Evolutionary conservation across 2,329 filamentous ascomycete genomes (phyloP), one percentile per base, ranked within the genome.

Genomic region (Penicillium sp.): DNA sequence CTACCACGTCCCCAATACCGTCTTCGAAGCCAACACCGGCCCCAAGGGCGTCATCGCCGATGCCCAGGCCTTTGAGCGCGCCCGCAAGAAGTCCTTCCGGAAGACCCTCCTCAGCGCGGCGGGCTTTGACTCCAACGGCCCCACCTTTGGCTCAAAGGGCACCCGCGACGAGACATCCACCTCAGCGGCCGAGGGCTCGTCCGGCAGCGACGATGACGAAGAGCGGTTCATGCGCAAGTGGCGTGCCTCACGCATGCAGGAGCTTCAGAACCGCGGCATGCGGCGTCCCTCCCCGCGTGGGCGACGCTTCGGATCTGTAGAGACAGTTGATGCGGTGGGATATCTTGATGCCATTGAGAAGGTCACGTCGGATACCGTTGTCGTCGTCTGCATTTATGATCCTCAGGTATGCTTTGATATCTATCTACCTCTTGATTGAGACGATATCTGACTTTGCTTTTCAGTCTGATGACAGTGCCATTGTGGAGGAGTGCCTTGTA

Each of bases 311-410:
- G 95, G 95, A 22, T 85, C 84, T 13, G 80, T 98, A 62, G 89
- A 93, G 61, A 84, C 87, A 59, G 95, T 98, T 1, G 93, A 98
- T 79, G 94, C 92, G 7, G 81, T 89, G 64, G 95, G 93, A 18
- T 99, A 96, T 70, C 84, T 99, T n/a, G 93, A 98, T 75, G 93
- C 94, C 56, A 92, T 98, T 67, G 95, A 99, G 79, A 95, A 92
- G 77, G 91, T 94, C 4, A 83, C 87, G 40, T 78, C 87, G 50
- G 90, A 94, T 49, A 94, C 91, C 0, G 85, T 90, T 3, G 93
- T 98, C 2, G 89, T 97, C 2, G 95, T 99, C 31, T 96, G 94
- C 78, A 92, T 99, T 65, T 95, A 92, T 75, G 92, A 97, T 71
- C 85, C 90, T 61, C 85, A 90, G 81, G 92, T 96, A 85, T 73